Percentiles rank a stretch among this genome's conserved stretches.
These are phyloP conservation scores for Cytospora paraplurivora DNA, from an alignment of 2,329 filamentous ascomycete genomes.

Conservation along the genomic window DNA sequence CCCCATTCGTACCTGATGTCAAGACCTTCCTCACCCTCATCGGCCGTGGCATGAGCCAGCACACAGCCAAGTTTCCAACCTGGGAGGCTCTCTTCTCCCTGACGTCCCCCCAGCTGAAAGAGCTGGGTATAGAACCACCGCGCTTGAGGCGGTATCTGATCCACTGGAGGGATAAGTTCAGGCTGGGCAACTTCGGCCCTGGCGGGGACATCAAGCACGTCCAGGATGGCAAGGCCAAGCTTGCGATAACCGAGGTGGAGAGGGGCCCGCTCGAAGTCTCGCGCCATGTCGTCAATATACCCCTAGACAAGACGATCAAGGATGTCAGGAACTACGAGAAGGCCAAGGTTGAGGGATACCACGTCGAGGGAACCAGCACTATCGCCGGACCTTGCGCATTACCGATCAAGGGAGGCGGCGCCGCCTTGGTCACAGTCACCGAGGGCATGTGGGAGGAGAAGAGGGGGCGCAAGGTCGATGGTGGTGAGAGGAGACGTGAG, in stretches of 20 bases:
- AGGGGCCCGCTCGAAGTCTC: constrained; percentile 44
- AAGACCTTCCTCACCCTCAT: constrained; percentile 87
- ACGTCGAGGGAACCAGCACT: constrained; percentile 65
- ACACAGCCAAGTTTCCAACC: constrained; percentile 82
- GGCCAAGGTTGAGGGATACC: constrained; percentile 64
- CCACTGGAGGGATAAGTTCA: constrained; percentile 84
- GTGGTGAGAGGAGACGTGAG: constrained; percentile 86
- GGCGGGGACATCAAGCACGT: constrained; percentile 83
- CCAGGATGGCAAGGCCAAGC: constrained; percentile 53
- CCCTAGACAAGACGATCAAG: constrained; percentile 45
- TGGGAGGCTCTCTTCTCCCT: constrained; percentile 91
- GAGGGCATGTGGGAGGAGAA: constrained; percentile 94
- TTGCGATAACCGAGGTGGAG: constrained; percentile 49
- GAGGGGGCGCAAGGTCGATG: constrained; percentile 88
- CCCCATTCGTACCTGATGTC: constrained; percentile 83
- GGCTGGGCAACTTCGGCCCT: constrained; percentile 73
- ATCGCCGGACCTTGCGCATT: constrained; percentile 77
- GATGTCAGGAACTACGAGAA: constrained; percentile 43
- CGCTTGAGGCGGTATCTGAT: constrained; percentile 82
- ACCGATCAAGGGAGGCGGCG: constrained; percentile 65
- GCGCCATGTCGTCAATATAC: constrained; percentile 59
- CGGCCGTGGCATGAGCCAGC: constrained; percentile 80
- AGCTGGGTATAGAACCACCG: constrained; percentile 84
- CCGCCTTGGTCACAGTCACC: constrained; percentile 67
- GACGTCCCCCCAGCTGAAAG: constrained; percentile 73